Conservation (phyloP, 2,329 filamentous ascomycete genomes). For the Thermoascus crustaceus region DNA sequence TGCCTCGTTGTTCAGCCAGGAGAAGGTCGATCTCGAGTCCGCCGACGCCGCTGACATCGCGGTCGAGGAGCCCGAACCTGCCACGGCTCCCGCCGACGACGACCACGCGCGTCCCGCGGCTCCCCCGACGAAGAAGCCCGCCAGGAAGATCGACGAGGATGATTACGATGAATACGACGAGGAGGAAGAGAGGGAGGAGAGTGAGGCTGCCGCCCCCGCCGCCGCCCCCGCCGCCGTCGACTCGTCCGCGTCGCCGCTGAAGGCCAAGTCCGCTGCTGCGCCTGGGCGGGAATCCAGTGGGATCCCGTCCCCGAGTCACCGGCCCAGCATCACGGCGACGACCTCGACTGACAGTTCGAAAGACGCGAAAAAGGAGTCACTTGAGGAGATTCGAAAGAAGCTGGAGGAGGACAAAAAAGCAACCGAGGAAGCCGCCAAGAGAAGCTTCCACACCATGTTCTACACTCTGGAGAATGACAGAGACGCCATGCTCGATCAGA, state of each 20-base stretch:
- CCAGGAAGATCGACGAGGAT: slow-evolving; percentile 70
- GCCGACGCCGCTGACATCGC: slow-evolving; percentile 42
- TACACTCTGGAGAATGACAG: slow-evolving; percentile 93
- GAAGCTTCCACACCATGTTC: slow-evolving; percentile 87
- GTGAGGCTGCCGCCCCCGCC: too few species aligned
- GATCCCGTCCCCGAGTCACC: slow-evolving; percentile 62
- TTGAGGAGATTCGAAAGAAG: slow-evolving; percentile 85
- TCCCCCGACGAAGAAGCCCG: slow-evolving; percentile 48
- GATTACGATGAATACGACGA: slow-evolving; percentile 62
- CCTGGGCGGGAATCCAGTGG: slow-evolving; percentile 50
- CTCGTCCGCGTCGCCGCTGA: slow-evolving; percentile 39
- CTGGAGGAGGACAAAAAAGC: slow-evolving; percentile 86
- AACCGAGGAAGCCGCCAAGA: slow-evolving; percentile 80
- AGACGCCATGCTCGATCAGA: slow-evolving; percentile 94
- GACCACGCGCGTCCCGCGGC: slow-evolving; percentile 38
- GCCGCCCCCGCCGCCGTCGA: slow-evolving; percentile 28
- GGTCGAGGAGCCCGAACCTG: slow-evolving; percentile 27
- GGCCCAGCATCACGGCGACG: slow-evolving; percentile 55
- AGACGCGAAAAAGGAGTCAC: slow-evolving; percentile 52
- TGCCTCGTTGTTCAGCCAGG: slow-evolving; percentile 60
- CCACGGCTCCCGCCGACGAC: slow-evolving; percentile 42
- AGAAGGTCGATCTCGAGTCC: slow-evolving; percentile 21
- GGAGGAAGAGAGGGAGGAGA: slow-evolving; percentile 51
- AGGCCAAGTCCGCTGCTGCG: slow-evolving; percentile 43
- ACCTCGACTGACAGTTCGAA: slow-evolving; percentile 55